Conservation (phyloP, 2,329 filamentous ascomycete genomes). For the Microcyclospora tardicrescens region DNA sequence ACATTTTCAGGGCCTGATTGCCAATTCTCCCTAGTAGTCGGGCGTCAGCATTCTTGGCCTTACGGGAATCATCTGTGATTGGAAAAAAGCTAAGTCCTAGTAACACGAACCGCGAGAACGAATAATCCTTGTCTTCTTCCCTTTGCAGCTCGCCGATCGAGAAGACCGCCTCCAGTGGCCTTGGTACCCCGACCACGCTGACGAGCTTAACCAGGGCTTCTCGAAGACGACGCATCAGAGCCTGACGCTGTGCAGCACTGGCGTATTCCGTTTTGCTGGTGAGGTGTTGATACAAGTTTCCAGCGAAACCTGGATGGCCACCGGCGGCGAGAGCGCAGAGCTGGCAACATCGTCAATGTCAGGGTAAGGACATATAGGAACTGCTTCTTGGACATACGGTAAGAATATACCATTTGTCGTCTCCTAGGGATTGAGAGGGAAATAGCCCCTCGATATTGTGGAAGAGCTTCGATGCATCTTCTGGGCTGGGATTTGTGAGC, state of each 20-base stretch:
- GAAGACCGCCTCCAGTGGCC: constrained; percentile 47
- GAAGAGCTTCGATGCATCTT: constrained; percentile 31
- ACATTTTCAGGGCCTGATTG: constrained; percentile 43
- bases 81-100: not conserved
- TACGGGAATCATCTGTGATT: not conserved
- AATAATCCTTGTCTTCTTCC: constrained; percentile 46
- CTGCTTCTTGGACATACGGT: constrained; percentile 19
- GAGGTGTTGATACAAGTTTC: constrained; percentile 44
- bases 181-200: constrained; percentile 47
- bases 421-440: constrained; percentile 28
- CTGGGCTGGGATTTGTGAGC: constrained; percentile 22
- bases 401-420: constrained; percentile 36
- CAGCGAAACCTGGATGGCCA: constrained; percentile 38
- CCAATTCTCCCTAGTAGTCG: constrained; percentile 37
- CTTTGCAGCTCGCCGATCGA: constrained; percentile 40
- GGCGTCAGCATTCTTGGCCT: not conserved
- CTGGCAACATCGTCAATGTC: constrained; percentile 4
- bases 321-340: constrained; percentile 37
- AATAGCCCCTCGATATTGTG: constrained; percentile 31
- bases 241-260: constrained; percentile 32
- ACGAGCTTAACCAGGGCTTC: constrained; percentile 49
- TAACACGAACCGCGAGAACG: constrained; percentile 30
- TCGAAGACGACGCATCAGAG: constrained; percentile 39
- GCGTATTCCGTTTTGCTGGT: constrained; percentile 35
- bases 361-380: not conserved